Conservation (phyloP, 164 flowering plant genomes). For the Platanus orientalis region DNA sequence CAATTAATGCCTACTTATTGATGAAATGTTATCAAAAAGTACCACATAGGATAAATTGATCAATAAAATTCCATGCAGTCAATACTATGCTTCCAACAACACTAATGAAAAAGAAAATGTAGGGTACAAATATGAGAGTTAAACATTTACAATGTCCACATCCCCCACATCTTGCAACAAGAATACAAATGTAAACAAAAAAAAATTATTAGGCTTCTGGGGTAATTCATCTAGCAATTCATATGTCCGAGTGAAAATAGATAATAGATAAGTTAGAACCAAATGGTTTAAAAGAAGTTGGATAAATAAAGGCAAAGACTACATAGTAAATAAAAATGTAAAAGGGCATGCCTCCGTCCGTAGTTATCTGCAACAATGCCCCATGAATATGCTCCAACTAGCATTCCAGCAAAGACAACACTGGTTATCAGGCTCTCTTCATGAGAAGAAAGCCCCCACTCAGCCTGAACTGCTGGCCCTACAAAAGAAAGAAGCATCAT, state of each 20-base stretch:
- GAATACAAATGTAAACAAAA: no score
- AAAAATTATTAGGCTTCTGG: no score
- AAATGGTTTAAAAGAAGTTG: not conserved
- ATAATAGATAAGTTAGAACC: no score
- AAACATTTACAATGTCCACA: no score
- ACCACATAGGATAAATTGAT: no score
- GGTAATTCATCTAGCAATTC: no score
- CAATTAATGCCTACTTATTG: no score
- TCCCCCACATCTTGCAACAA: no score
- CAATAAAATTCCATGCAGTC: no score
- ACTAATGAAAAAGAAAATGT: not conserved
- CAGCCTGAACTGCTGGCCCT: slow-evolving; percentile 74
- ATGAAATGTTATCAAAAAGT: no score
- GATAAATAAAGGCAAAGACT: not conserved
- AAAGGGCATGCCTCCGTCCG: slow-evolving; percentile 60
- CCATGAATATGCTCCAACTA: slow-evolving; percentile 86
- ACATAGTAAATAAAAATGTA: slow-evolving; percentile 4
- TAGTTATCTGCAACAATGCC: slow-evolving; percentile 77
- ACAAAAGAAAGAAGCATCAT: slow-evolving; percentile 92
- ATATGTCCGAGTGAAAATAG: no score
- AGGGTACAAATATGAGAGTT: not conserved
- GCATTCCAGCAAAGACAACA: slow-evolving; percentile 87
- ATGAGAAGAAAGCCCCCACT: slow-evolving; percentile 73
- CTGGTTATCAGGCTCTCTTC: slow-evolving; percentile 79
- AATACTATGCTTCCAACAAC: no score